A percentile compares a stretch with the other conserved stretches of the same genome.
phyloP scores from a whole-genome alignment of 1,139 yeast genomes.

The Debaryomycetaceae sp. region DNA sequence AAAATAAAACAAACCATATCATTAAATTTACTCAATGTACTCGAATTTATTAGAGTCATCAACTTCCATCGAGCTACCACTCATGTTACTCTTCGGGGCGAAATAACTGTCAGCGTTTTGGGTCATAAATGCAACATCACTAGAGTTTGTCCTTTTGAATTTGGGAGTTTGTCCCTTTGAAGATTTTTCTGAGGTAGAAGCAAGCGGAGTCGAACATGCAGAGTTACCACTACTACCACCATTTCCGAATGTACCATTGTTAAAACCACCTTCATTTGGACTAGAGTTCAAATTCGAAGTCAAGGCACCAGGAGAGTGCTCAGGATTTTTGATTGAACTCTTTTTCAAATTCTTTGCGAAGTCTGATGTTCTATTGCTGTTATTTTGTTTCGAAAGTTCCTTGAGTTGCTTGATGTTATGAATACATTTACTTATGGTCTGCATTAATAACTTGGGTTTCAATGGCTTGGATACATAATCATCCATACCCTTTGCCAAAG shows the following conservation, averaged over 20 bases:
- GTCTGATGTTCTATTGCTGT: slow-evolving; percentile 43
- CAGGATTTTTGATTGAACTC: slow-evolving; percentile 28
- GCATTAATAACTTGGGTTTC: slow-evolving; percentile 77
- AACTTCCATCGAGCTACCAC: slow-evolving; percentile 3
- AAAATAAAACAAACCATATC: neutral
- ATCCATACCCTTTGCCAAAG: slow-evolving; percentile 87
- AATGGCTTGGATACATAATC: slow-evolving; percentile 84
- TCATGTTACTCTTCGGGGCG: slow-evolving; percentile 1
- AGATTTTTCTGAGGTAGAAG: neutral
- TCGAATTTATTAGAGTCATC: slow-evolving; percentile 5
- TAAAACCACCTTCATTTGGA: slow-evolving; percentile 12
- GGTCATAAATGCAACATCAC: slow-evolving; percentile 14
- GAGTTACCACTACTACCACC: slow-evolving; percentile 9
- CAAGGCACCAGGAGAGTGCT: slow-evolving; percentile 16
- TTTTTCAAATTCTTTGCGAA: slow-evolving; percentile 47
- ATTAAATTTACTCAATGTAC: slow-evolving; percentile 2
- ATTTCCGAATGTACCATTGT: slow-evolving; percentile 6
- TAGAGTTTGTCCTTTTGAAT: slow-evolving; percentile 25
- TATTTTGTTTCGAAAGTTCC: slow-evolving; percentile 50
- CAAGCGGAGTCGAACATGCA: slow-evolving; percentile 13
- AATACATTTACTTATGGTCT: slow-evolving; percentile 79
- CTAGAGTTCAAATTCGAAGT: slow-evolving; percentile 14
- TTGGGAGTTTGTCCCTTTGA: slow-evolving; percentile 13
- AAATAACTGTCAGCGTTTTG: slow-evolving; percentile 23
- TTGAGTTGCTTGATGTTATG: slow-evolving; percentile 62